phyloP scores from a whole-genome alignment of 139 green algal genomes.

The Picochlorum sp. region DNA sequence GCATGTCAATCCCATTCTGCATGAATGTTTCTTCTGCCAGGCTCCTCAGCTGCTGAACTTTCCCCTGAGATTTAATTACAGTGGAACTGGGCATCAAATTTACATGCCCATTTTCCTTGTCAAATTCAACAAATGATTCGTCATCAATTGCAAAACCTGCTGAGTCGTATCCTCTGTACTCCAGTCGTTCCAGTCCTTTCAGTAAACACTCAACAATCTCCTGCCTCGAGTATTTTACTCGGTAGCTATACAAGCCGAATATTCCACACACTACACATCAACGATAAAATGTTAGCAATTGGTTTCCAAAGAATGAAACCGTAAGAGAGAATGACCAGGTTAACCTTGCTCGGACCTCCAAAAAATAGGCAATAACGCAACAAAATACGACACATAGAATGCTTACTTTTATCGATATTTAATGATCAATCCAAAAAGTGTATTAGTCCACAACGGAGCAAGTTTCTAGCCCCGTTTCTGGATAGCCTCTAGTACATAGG shows the following conservation, averaged over 20 bases:
- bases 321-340: too few relatives aligned
- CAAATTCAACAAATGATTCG: too few relatives aligned
- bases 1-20: neutral
- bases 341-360: too few relatives aligned
- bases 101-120: too few relatives aligned
- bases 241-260: slow-evolving; percentile 91
- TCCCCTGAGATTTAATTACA: slow-evolving; percentile 78
- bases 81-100: neutral
- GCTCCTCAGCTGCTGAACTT: slow-evolving; percentile 75
- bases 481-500: slow-evolving; percentile 47
- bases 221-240: slow-evolving; percentile 36
- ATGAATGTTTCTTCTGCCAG: neutral
- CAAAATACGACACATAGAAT: neutral
- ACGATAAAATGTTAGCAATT: neutral
- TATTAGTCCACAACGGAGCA: too few relatives aligned
- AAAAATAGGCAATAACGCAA: too few relatives aligned
- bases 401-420: neutral
- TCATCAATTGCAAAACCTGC: slow-evolving; percentile 81
- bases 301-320: neutral
- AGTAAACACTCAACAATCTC: slow-evolving; percentile 78
- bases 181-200: slow-evolving; percentile 78
- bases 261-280: slow-evolving; percentile 75
- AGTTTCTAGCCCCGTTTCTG: neutral
- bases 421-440: too few relatives aligned
- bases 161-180: slow-evolving; percentile 97